A percentile compares a stretch with the other conserved stretches of the same genome.
These are phyloP conservation scores for Fusarium succisae DNA, from an alignment of 2,329 filamentous ascomycete species.

Conservation along the genomic window DNA sequence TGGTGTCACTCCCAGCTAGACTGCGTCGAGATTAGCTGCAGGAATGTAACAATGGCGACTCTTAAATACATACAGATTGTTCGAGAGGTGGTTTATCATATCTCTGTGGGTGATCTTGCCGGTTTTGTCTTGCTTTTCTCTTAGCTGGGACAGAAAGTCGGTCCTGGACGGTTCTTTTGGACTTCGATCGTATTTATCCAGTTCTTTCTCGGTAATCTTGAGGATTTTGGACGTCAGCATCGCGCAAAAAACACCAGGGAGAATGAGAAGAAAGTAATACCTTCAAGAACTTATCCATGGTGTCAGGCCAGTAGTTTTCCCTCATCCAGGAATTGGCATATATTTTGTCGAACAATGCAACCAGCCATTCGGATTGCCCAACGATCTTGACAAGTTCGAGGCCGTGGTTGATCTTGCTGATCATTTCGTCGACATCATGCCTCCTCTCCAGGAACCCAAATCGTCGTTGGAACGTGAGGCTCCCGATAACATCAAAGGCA, in stretches of 20 bases:
- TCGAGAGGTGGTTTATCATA: background rate
- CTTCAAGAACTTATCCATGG: background rate
- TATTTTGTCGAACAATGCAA: background rate
- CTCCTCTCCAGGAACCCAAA: background rate
- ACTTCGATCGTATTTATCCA: background rate
- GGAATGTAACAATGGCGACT: rapidly evolving
- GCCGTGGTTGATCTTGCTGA: background rate
- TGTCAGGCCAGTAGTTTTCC: background rate
- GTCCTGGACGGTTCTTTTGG: background rate
- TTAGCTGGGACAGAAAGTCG: background rate
- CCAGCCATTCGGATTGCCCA: background rate
- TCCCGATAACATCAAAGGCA: background rate
- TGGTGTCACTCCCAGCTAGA: background rate
- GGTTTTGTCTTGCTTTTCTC: background rate
- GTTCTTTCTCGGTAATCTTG: background rate
- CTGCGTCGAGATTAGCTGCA: background rate
- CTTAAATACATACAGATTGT: background rate
- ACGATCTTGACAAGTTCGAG: background rate
- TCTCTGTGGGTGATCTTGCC: background rate
- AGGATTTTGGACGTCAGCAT: rapidly evolving
- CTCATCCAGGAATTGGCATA: background rate
- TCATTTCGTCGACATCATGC: background rate
- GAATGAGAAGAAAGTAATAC: background rate
- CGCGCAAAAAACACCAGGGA: rapidly evolving
- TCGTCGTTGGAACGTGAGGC: background rate